A percentile compares a stretch with the other conserved stretches of the same genome.
Evolutionary conservation across 805 yeast genomes (phyloP).

Genomic region (Starmerella apicola): DNA sequence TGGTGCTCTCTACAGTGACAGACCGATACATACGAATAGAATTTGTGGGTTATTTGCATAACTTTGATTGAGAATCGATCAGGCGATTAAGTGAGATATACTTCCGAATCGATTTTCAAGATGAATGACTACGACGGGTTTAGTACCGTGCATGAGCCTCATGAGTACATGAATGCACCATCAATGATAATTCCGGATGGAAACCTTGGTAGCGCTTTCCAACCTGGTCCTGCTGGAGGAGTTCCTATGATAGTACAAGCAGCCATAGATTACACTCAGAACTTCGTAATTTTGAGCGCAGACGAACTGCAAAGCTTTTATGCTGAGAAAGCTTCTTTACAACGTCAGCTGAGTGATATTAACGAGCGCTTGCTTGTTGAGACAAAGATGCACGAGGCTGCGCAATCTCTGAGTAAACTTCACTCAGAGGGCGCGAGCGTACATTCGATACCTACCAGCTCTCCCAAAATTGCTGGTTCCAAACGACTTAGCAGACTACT

Average conservation of each 20-base stretch:
- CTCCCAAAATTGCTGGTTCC: conserved; percentile 1
- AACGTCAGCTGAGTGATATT: conserved; percentile 13
- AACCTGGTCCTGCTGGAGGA: background rate
- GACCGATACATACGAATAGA: no score
- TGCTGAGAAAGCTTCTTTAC: conserved; percentile 14
- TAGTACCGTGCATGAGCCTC: conserved; percentile 16
- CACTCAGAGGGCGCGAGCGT: conserved; percentile 8
- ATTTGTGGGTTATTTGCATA: no score
- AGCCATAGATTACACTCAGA: conserved; percentile 16
- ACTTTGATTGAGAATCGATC: no score
- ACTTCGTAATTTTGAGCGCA: conserved; percentile 12
- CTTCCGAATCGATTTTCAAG: no score
- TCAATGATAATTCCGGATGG: conserved; percentile 16
- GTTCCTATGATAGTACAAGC: conserved; percentile 17
- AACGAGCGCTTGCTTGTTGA: conserved; percentile 19
- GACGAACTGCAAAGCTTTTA: conserved; percentile 16
- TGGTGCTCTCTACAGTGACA: no score
- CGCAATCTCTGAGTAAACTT: conserved; percentile 17
- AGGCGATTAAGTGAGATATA: no score
- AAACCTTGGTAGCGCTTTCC: background rate
- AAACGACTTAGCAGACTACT: conserved; percentile 1
- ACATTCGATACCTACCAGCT: background rate
- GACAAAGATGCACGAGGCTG: conserved; percentile 23
- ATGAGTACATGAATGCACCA: conserved; percentile 22
- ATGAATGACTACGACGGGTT: conserved; percentile 18